Conservation (phyloP, 805 yeast genomes). For the Candida boidinii region DNA sequence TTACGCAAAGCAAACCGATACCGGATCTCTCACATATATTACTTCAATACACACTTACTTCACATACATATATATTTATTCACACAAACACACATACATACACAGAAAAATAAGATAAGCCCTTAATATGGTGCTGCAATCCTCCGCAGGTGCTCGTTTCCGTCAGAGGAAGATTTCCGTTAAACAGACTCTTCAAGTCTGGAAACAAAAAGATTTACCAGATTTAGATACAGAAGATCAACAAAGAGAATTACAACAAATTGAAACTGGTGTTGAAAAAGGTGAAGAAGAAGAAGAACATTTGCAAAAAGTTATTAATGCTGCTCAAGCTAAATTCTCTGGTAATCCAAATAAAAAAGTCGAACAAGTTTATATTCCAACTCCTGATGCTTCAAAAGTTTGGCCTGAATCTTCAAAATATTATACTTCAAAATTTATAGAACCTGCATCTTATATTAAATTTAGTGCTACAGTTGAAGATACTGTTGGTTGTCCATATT, state of each 20-base stretch:
- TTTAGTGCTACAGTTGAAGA: slow-evolving; percentile 96
- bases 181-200: slow-evolving; percentile 74
- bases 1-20: too few species aligned
- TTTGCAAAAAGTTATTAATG: slow-evolving; percentile 82
- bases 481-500: slow-evolving; percentile 75
- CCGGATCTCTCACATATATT: not conserved
- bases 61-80: not conserved
- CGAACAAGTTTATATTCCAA: slow-evolving; percentile 75
- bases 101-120: not conserved
- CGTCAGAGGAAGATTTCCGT: slow-evolving; percentile 93
- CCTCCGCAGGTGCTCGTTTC: slow-evolving; percentile 59
- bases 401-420: slow-evolving; percentile 74
- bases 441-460: slow-evolving; percentile 76
- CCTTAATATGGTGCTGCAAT: slow-evolving; percentile 23
- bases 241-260: slow-evolving; percentile 79
- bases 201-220: slow-evolving; percentile 72
- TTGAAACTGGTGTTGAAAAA: slow-evolving; percentile 97
- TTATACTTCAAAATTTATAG: slow-evolving; percentile 57
- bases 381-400: slow-evolving; percentile 84
- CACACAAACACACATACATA: not conserved
- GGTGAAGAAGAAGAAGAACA: slow-evolving; percentile 97
- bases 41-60: too few species aligned
- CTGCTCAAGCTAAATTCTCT: slow-evolving; percentile 59
- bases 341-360: slow-evolving; percentile 30
- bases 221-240: slow-evolving; percentile 69